Base-by-base conservation (phyloP, 208 protist genomes). In the Trypanosoma rangeli region DNA sequence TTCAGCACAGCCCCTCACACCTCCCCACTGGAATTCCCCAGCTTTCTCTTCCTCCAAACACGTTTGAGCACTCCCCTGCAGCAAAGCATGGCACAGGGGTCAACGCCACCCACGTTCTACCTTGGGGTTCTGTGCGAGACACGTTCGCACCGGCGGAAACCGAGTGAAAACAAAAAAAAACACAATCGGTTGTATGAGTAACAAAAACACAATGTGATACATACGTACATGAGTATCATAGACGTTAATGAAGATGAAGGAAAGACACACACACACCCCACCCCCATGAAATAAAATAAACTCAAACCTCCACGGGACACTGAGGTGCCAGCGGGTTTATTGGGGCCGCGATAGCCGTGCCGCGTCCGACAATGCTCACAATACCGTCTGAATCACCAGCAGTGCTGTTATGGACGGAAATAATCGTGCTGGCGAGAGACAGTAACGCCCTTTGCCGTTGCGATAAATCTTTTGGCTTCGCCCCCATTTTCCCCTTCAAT, bases 401-500 rank as follows among this genome's bases (percentile, higher is more conserved):
- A 46, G 78, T 85, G 64, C 64, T 83, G 67, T 90, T 91, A 53
- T 85, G 66, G 22, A 87, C 65, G 20, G 85, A 86, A 29, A 83
- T 81, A 3, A 94, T 42, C 15, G 78, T 66, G 0, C 74, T 66
- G 4, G 78, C 81, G 33, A 83, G 86, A 8, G 42, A 29, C 15
- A 92, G 55, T 15, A 94, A 56, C 22, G 66, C 63, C 35, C 57
- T 52, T 16, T 71, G 62, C 35, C 76, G 42, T 52, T 78, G 12
- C 28, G 44, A 13, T 22, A 13, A 12, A 15, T 56, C 33, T 31
- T 49, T 73, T 52, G 79, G 71, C 50, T 86, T 64, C 18, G 61
- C 28, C 39, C 72, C 76, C 22, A 71, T 58, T 61, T 77, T 81
- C 33, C 81, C 74, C 46, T 61, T 62, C 64, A 78, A 68, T 48